Percentiles rank a stretch among this genome's conserved stretches.
Conservation (phyloP, 352 stramenopile genomes). For the Globisporangium ultimum region DNA sequence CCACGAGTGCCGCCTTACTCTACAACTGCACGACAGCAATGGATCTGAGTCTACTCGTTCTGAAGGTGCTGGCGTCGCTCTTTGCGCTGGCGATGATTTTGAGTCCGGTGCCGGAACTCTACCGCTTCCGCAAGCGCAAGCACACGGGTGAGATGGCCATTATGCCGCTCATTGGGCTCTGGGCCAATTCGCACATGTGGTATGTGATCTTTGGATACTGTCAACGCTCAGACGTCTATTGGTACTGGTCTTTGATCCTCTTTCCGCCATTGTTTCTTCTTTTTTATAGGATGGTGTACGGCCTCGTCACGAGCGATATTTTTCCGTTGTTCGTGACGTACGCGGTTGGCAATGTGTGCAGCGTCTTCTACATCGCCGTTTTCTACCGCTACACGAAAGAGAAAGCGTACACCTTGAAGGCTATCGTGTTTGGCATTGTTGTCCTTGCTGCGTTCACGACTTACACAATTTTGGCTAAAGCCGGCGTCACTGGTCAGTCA, state of each 20-base stretch:
- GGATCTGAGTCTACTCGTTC: background rate
- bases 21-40: background rate
- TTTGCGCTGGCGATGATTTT: constrained; percentile 30
- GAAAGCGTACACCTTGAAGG: constrained; percentile 5
- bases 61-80: constrained; percentile 18
- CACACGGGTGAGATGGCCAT: constrained; percentile 16
- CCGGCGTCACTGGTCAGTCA: constrained; percentile 4
- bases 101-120: constrained; percentile 17
- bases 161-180: constrained; percentile 10
- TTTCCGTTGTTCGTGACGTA: constrained; percentile 34
- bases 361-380: constrained; percentile 21
- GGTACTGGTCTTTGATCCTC: background rate
- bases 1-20: background rate
- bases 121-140: background rate
- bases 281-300: constrained; percentile 11
- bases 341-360: constrained; percentile 22
- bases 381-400: constrained; percentile 16
- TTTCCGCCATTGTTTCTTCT: background rate
- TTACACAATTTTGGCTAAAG: constrained; percentile 14
- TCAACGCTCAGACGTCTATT: background rate
- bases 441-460: background rate
- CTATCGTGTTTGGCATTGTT: background rate
- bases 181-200: constrained; percentile 17
- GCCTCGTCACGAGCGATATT: constrained; percentile 12
- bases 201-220: constrained; percentile 1